Conservation (phyloP, 768 basidiomycete genomes). For the Hericium rajendrae region DNA sequence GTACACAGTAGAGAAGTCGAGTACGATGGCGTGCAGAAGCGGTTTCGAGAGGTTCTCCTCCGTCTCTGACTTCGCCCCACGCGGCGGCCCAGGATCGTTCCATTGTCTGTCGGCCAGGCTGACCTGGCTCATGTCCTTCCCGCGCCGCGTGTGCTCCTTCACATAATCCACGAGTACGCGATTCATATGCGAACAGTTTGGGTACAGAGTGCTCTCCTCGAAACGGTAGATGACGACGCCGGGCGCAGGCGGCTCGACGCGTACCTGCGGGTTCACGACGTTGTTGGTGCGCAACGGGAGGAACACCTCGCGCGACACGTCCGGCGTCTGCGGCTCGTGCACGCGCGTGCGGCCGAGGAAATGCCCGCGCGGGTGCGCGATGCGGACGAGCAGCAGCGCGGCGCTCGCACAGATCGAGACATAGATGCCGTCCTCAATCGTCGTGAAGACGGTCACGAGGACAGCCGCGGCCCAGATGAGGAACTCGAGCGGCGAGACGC, state of each 20-base stretch:
- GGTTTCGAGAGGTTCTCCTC: conserved; percentile 52
- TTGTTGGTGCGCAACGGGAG: conserved; percentile 57
- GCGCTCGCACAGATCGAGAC: conserved; percentile 74
- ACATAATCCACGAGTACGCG: conserved; percentile 73
- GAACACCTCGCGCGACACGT: conserved; percentile 64
- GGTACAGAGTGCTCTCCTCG: conserved; percentile 85
- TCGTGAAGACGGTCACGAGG: conserved; percentile 84
- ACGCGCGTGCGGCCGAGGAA: conserved; percentile 85
- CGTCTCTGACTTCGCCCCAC: conserved; percentile 36
- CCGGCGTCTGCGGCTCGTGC: conserved; percentile 24
- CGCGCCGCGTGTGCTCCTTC: conserved; percentile 65
- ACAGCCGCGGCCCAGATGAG: conserved; percentile 83
- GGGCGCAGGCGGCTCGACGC: conserved; percentile 68
- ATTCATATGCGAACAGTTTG: conserved; percentile 65
- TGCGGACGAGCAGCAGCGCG: conserved; percentile 71
- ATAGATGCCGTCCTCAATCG: conserved; percentile 90
- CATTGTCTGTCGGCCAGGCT: conserved; percentile 72
- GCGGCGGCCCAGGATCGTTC: conserved; percentile 82
- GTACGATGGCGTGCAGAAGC: conserved; percentile 71
- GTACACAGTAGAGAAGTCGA: conserved; percentile 83
- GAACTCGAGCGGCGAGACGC: conserved; percentile 87
- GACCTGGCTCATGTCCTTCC: conserved; percentile 59
- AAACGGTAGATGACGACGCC: conserved; percentile 89
- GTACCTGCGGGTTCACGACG: conserved; percentile 58
- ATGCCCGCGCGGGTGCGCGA: conserved; percentile 80